Evolutionary conservation across 192 early-diverging fungal species (phyloP).

Genomic region (Podila epigama): DNA sequence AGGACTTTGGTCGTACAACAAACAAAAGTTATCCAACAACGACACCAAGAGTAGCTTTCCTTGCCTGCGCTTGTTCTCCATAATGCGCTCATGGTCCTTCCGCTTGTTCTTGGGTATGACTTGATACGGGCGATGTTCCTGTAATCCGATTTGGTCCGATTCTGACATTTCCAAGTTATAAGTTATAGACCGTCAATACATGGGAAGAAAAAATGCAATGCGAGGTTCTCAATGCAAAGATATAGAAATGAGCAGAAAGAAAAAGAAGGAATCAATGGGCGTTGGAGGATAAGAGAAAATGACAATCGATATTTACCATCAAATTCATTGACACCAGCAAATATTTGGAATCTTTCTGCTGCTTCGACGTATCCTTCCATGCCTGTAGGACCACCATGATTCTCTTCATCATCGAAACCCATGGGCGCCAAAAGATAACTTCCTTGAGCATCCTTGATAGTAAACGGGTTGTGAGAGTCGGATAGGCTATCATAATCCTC

Average conservation of each 20-base stretch:
- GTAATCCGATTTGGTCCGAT: constrained; percentile 43
- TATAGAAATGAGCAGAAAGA: neutral
- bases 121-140: constrained; percentile 12
- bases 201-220: neutral
- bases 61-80: constrained; percentile 51
- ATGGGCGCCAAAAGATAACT: constrained; percentile 37
- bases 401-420: constrained; percentile 43
- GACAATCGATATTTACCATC: constrained; percentile 11
- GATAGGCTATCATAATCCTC: neutral
- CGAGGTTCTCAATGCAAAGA: no score
- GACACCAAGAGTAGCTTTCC: constrained; percentile 86
- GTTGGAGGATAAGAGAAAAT: neutral
- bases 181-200: neutral
- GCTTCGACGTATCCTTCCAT: constrained; percentile 34
- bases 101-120: constrained; percentile 39
- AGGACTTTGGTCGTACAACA: constrained; percentile 85
- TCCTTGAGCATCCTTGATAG: constrained; percentile 10
- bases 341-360: constrained; percentile 35
- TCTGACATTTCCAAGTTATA: constrained; percentile 6
- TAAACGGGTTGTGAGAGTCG: neutral
- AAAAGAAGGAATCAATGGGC: neutral
- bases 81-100: constrained; percentile 31
- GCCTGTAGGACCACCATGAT: neutral
- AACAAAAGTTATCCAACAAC: constrained; percentile 90
- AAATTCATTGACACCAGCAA: constrained; percentile 45